phyloP scores from a whole-genome alignment of 1,284 basidiomycete genomes.

The Leccinum subrobustum region DNA sequence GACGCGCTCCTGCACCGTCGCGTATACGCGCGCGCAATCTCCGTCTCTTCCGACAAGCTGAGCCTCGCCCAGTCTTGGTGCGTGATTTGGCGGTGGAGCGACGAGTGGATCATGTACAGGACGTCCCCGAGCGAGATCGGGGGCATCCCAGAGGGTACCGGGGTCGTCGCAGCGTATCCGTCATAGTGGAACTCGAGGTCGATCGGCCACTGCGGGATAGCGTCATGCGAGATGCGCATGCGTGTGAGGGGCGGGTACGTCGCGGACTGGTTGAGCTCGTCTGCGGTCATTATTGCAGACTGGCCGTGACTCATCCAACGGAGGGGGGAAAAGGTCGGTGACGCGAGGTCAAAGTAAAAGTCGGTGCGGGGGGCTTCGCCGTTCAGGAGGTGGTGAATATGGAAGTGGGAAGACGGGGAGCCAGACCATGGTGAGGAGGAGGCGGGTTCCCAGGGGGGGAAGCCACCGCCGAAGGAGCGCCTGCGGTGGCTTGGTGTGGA shows the following conservation, averaged over 20 bases:
- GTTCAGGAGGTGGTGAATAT: constrained; percentile 57
- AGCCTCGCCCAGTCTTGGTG: constrained; percentile 57
- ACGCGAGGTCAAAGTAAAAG: constrained; percentile 56
- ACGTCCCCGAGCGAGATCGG: constrained; percentile 62
- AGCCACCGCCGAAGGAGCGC: constrained; percentile 40
- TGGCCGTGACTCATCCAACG: constrained; percentile 40
- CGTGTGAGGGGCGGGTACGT: constrained; percentile 56
- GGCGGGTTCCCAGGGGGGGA: constrained; percentile 27
- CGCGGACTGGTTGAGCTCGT: constrained; percentile 51
- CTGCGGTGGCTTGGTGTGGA: constrained; percentile 30
- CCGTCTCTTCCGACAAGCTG: constrained; percentile 38
- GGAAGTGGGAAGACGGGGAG: constrained; percentile 38
- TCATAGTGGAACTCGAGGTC: constrained; percentile 44
- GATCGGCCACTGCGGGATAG: constrained; percentile 61
- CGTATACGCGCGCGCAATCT: constrained; percentile 54
- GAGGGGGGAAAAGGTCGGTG: constrained; percentile 45
- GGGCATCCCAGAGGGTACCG: constrained; percentile 19
- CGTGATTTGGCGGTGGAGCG: constrained; percentile 51
- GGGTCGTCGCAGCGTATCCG: constrained; percentile 7
- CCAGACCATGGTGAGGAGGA: constrained; percentile 24
- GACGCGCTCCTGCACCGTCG: constrained; percentile 47
- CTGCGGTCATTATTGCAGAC: constrained; percentile 35
- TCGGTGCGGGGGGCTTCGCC: constrained; percentile 47
- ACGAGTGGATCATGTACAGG: constrained; percentile 49
- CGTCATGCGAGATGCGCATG: constrained; percentile 57